Base-by-base conservation (phyloP, 2,329 filamentous ascomycete genomes). In the Leptographium flavum region DNA sequence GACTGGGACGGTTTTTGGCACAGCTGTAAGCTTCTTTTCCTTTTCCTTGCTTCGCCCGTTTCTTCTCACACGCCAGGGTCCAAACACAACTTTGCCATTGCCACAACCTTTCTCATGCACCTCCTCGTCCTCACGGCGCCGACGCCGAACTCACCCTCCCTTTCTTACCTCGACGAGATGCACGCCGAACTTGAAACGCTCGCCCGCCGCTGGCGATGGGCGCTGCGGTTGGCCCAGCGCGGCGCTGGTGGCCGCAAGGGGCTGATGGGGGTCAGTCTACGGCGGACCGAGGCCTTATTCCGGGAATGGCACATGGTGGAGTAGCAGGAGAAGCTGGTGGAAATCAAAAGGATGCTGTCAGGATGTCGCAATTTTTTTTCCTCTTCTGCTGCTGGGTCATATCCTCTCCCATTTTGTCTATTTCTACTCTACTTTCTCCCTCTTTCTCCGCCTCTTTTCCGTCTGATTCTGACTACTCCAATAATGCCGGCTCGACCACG, bases 401-500 rank as follows among this genome's bases (percentile, higher is more conserved):
- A n/a, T n/a, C n/a, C n/a, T n/a, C n/a, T n/a, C n/a, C n/a, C n/a
- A n/a, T 28, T 28, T 28, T 28, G 27, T 9, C 3, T 7, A 28
- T 11, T 28, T 2, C 8, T 28, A 8, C 10, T 10, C 13, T 7
- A 8, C 27, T 4, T 28, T 11, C 8, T 28, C 27, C 27, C 27
- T n/a, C n/a, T n/a, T n/a, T n/a, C n/a, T n/a, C n/a, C n/a, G n/a
- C n/a, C n/a, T n/a, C n/a, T n/a, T n/a, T n/a, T n/a, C n/a, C n/a
- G n/a, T n/a, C n/a, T n/a, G n/a, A n/a, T n/a, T n/a, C n/a, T n/a
- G n/a, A n/a, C 23, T 38, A 30, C 25, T 7, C 28, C n/a, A 30
- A 33, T 17, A 31, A 35, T 4, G 53, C 50, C 8, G 55, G 53
- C 47, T 57, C 56, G 28, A 49, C 33, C 3, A 52, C 60, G 1